A percentile compares a stretch with the other conserved stretches of the same genome.
phyloP scores from a whole-genome alignment of 2,329 filamentous ascomycete genomes.

The Orbilia javanica region DNA sequence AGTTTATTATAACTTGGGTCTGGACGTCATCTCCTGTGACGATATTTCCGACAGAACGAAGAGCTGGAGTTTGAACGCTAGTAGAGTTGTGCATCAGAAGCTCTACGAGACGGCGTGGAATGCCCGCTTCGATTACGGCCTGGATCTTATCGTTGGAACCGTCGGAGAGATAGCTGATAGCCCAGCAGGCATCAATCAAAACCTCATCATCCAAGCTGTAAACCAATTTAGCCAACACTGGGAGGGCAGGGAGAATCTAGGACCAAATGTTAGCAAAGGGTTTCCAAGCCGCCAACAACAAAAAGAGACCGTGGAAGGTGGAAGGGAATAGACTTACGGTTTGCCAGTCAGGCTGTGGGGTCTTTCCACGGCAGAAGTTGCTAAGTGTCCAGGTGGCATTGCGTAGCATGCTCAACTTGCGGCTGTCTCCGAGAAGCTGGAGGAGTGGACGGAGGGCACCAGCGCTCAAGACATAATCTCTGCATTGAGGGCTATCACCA shows the following conservation, averaged over 20 bases:
- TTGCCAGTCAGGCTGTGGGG: constrained; percentile 96
- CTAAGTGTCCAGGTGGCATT: constrained; percentile 99
- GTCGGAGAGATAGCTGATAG: constrained; percentile 97
- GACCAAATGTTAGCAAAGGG: constrained; percentile 59
- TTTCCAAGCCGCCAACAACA: background rate
- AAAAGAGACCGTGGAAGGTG: too few species aligned
- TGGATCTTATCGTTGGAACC: constrained; percentile 99
- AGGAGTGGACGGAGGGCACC: constrained; percentile 92
- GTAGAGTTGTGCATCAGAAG: constrained; percentile 98
- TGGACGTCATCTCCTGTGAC: constrained; percentile 98
- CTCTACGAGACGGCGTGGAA: constrained; percentile 94
- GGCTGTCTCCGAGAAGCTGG: constrained; percentile 91
- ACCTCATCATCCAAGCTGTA: constrained; percentile 99
- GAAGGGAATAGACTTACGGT: constrained; percentile 75
- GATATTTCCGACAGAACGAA: constrained; percentile 97
- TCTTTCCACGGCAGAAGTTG: constrained; percentile 99
- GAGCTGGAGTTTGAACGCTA: constrained; percentile 95
- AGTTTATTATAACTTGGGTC: constrained; percentile 99
- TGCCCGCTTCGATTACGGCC: constrained; percentile 97
- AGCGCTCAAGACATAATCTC: constrained; percentile 93
- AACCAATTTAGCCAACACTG: constrained; percentile 94
- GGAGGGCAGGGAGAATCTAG: constrained; percentile 92
- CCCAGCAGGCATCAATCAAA: constrained; percentile 98
- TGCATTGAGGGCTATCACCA: constrained; percentile 95
- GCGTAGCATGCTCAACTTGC: constrained; percentile 98